Evolutionary conservation across 345 rosid genomes (phyloP).

Genomic region (Corchorus olitorius): DNA sequence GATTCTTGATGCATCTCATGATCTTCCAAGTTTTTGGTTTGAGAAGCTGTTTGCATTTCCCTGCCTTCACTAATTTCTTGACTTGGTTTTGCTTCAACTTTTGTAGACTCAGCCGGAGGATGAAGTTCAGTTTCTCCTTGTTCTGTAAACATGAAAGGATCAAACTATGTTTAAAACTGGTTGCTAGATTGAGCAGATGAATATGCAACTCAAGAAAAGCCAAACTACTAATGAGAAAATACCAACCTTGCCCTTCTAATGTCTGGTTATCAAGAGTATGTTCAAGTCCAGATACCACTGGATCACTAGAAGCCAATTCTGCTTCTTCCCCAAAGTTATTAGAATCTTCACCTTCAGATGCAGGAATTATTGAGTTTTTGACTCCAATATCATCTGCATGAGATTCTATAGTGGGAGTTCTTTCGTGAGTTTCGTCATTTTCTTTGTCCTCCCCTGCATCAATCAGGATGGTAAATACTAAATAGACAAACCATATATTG

Average conservation of each 20-base stretch:
- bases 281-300: background rate
- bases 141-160: slow-evolving; percentile 21
- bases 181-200: background rate
- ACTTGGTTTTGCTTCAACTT: slow-evolving; percentile 19
- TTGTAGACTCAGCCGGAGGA: slow-evolving; percentile 23
- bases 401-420: background rate
- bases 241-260: slow-evolving; percentile 24
- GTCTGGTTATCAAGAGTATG: slow-evolving; percentile 9
- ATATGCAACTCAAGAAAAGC: background rate
- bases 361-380: background rate
- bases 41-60: slow-evolving; percentile 16
- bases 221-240: slow-evolving; percentile 1
- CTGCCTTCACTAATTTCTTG: slow-evolving; percentile 18
- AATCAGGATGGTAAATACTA: background rate
- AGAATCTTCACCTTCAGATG: slow-evolving; percentile 9
- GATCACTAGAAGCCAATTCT: background rate
- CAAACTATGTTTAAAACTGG: background rate
- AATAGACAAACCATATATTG: background rate
- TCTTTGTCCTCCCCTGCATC: slow-evolving; percentile 31
- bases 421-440: background rate
- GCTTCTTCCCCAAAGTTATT: slow-evolving; percentile 6
- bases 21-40: slow-evolving; percentile 19
- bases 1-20: slow-evolving; percentile 17
- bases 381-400: background rate
- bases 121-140: slow-evolving; percentile 25